phyloP scores from a whole-genome alignment of 1,284 basidiomycete species.

The Meripilus lineatus region DNA sequence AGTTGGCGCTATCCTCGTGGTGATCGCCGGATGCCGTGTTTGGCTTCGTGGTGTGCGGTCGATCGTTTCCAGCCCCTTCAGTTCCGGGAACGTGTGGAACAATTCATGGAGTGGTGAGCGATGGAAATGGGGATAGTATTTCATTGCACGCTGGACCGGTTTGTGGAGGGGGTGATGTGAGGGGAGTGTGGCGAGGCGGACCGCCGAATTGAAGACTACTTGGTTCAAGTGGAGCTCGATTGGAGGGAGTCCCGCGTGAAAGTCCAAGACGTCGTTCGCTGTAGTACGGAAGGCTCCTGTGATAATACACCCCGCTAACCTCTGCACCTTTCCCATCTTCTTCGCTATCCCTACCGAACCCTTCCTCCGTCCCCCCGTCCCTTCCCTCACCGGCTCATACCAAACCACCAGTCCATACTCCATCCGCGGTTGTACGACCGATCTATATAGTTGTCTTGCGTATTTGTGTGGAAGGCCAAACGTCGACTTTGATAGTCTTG shows the following conservation, averaged over 20 bases:
- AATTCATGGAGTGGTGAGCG: constrained; percentile 13
- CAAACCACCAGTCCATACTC: constrained; percentile 32
- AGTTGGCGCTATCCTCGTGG: neutral
- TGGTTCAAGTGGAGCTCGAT: constrained; percentile 21
- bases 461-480: constrained; percentile 17
- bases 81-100: too few relatives aligned
- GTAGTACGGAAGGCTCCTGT: constrained; percentile 21
- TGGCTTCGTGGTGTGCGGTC: neutral
- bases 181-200: constrained; percentile 29
- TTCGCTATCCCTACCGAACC: constrained; percentile 13
- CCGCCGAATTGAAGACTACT: constrained; percentile 20
- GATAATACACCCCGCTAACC: constrained; percentile 16
- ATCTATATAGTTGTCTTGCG: constrained; percentile 22
- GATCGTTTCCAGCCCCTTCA: constrained; percentile 1
- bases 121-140: constrained; percentile 8
- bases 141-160: neutral
- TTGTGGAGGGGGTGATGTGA: constrained; percentile 26
- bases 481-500: constrained; percentile 16
- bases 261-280: constrained; percentile 18
- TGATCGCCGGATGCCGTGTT: neutral
- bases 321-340: constrained; percentile 13
- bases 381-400: constrained; percentile 16
- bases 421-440: constrained; percentile 29
- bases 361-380: neutral
- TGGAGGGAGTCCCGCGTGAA: constrained; percentile 20